phyloP scores from a whole-genome alignment of 1,284 basidiomycete genomes.

The Rhodotorula sp. region DNA sequence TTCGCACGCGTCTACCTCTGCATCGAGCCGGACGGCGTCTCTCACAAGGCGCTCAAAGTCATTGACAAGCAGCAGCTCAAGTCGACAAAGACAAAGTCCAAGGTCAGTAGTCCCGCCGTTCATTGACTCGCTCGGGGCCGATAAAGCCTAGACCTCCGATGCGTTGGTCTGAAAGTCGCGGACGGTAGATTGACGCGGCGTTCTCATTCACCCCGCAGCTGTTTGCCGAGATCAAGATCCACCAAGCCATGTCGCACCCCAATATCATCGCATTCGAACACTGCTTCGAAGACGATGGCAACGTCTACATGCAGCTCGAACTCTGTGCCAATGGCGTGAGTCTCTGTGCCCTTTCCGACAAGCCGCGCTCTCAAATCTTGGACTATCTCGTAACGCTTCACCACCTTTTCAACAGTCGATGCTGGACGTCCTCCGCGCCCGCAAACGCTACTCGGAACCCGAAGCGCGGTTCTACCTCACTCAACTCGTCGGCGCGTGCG shows the following conservation, averaged over 20 bases:
- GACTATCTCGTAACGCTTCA: not conserved
- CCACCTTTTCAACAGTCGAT: conserved; percentile 51
- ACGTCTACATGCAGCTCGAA: conserved; percentile 97
- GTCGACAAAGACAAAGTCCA: conserved; percentile 51
- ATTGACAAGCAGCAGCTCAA: conserved; percentile 53
- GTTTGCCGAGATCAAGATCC: conserved; percentile 98
- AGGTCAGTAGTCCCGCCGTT: conserved; percentile 22
- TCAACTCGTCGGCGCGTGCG: conserved; percentile 91
- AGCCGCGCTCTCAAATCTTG: too few species aligned
- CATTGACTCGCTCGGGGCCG: not conserved
- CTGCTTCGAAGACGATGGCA: conserved; percentile 92
- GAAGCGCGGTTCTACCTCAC: conserved; percentile 91
- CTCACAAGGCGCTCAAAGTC: conserved; percentile 52
- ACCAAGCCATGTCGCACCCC: conserved; percentile 84
- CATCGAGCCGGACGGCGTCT: conserved; percentile 33
- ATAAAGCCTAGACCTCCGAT: not conserved
- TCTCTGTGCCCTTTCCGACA: conserved; percentile 12
- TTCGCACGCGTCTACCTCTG: conserved; percentile 43
- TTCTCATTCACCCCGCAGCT: conserved; percentile 57
- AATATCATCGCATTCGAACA: conserved; percentile 92
- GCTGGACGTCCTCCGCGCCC: conserved; percentile 86
- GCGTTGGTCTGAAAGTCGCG: not conserved
- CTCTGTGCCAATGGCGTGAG: conserved; percentile 78
- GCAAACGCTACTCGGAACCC: conserved; percentile 85
- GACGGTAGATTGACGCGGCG: not conserved